Evolutionary conservation across 257 asterid genomes (phyloP).

Genomic region (Fraxinus quadrangulata): DNA sequence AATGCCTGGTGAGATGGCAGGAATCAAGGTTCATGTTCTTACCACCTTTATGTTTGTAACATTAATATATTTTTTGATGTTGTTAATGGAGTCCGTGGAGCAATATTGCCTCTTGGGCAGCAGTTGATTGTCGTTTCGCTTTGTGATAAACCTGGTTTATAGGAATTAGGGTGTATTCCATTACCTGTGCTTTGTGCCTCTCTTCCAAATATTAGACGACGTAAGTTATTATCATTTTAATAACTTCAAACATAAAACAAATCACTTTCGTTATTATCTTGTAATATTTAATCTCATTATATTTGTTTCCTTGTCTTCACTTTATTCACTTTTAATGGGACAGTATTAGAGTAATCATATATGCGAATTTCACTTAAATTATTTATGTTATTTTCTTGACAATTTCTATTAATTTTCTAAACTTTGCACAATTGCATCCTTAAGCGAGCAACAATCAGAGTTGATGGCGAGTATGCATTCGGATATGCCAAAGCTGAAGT

Average conservation of each 20-base stretch:
- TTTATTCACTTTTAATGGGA: background rate
- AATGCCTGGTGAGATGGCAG: slow-evolving; percentile 94
- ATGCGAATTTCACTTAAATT: background rate
- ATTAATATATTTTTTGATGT: background rate
- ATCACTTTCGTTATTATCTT: background rate
- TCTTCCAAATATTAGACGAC: background rate
- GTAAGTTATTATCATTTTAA: background rate
- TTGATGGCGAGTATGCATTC: slow-evolving; percentile 83
- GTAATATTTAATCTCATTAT: background rate
- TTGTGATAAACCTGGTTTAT: background rate
- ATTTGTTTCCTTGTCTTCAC: background rate
- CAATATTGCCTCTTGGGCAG: background rate
- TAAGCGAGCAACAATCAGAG: slow-evolving; percentile 91
- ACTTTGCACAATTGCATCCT: slow-evolving; percentile 16
- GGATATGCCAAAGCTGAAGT: slow-evolving; percentile 97
- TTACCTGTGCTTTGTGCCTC: background rate
- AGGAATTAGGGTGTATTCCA: background rate
- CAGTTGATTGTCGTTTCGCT: background rate
- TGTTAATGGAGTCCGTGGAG: background rate
- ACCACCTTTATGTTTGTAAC: slow-evolving; percentile 6
- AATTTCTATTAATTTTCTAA: background rate
- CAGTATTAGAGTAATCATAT: background rate
- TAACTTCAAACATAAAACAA: background rate
- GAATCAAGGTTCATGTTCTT: slow-evolving; percentile 76
- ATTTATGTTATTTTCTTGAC: background rate